A percentile compares a stretch with the other conserved stretches of the same genome.
These are phyloP conservation scores for Thinopyrum obtusiflorum DNA, from an alignment of 202 grass and related monocot genomes.

Conservation along the genomic window DNA sequence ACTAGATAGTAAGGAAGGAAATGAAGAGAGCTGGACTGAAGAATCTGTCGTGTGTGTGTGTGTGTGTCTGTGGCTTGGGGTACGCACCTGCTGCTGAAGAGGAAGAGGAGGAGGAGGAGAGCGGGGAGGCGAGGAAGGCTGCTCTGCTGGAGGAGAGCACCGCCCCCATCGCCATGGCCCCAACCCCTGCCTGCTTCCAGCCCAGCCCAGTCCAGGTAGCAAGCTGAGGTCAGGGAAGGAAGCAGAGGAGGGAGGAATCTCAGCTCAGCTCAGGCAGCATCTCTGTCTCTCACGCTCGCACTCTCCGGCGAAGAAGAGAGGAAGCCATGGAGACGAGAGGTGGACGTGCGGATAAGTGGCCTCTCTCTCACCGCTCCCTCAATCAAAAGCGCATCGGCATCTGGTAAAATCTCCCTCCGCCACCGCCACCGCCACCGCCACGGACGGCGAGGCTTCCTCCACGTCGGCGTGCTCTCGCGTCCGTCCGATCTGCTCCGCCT, in stretches of 20 bases:
- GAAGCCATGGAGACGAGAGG: background rate
- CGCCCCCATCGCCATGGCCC: constrained; percentile 65
- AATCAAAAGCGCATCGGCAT: background rate
- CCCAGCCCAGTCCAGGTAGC: too few species aligned
- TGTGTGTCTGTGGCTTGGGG: too few species aligned
- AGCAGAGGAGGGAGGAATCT: too few species aligned
- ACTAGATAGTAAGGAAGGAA: too few species aligned
- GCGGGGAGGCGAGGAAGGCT: constrained; percentile 37
- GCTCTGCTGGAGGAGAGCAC: constrained; percentile 51
- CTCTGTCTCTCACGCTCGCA: too few species aligned
- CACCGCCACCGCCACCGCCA: background rate
- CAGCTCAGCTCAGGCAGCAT: background rate
- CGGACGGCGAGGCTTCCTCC: background rate
- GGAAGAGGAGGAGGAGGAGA: background rate
- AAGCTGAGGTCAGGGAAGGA: too few species aligned
- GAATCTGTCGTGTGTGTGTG: too few species aligned
- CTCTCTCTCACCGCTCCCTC: background rate
- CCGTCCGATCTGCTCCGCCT: background rate
- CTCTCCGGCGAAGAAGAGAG: too few species aligned
- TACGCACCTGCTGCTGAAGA: background rate
- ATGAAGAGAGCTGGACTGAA: too few species aligned
- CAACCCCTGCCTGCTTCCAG: too few species aligned
- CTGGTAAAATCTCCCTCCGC: background rate
- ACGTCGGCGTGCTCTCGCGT: background rate
- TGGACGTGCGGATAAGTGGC: constrained; percentile 12